phyloP scores from a whole-genome alignment of 768 basidiomycete genomes.

The Piloderma croceum region DNA sequence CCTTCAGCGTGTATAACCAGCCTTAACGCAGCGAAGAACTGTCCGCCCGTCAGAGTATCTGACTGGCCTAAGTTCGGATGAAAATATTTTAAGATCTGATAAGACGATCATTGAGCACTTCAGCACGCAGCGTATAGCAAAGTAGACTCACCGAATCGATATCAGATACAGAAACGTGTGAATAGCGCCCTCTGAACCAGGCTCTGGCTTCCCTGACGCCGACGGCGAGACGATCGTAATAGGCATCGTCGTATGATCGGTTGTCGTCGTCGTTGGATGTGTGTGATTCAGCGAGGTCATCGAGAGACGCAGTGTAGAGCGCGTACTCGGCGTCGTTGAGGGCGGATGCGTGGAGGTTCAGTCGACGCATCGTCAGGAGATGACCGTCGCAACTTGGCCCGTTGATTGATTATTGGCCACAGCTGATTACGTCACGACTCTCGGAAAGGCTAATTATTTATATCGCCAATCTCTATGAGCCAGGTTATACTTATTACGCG shows the following conservation, averaged over 20 bases:
- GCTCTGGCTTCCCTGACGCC: conserved; percentile 65
- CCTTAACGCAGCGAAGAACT: conserved; percentile 72
- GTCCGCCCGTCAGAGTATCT: conserved; percentile 57
- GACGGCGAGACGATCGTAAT: conserved; percentile 49
- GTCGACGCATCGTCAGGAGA: conserved; percentile 39
- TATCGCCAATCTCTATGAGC: too few species aligned
- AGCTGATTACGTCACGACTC: too few species aligned
- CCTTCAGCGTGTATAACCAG: conserved; percentile 56
- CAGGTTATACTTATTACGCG: too few species aligned
- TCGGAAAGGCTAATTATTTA: too few species aligned
- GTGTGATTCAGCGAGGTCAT: conserved; percentile 38
- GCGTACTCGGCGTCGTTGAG: conserved; percentile 69
- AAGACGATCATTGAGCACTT: neutral
- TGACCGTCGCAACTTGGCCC: too few species aligned
- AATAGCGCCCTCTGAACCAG: conserved; percentile 70
- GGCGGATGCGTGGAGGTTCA: conserved; percentile 68
- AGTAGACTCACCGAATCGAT: conserved; percentile 48
- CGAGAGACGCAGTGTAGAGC: conserved; percentile 57
- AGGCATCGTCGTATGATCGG: conserved; percentile 33
- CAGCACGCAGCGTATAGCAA: conserved; percentile 1
- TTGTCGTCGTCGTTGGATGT: conserved; percentile 1
- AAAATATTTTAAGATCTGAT: conserved; percentile 63
- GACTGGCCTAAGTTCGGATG: conserved; percentile 45
- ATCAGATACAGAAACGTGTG: conserved; percentile 34
- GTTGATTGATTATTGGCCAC: too few species aligned